A percentile compares a stretch with the other conserved stretches of the same genome.
Conservation (phyloP, 345 rosid species). For the Eucalyptus pauciflora region DNA sequence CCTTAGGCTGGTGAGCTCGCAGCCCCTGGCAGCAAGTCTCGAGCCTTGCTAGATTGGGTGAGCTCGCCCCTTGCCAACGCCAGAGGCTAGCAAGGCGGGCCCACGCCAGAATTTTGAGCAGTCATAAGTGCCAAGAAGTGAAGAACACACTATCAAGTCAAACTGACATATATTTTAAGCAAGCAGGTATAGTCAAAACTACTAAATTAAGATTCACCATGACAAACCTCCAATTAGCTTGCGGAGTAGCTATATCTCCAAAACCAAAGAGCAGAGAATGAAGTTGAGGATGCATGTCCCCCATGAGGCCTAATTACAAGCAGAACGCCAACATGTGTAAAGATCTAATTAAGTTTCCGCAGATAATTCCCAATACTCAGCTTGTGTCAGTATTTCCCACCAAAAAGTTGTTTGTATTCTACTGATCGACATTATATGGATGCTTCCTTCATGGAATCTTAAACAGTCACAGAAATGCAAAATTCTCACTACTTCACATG, state of each 20-base stretch:
- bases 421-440: constrained; percentile 1
- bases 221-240: not conserved
- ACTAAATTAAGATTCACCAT: not conserved
- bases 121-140: not conserved
- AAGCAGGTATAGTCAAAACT: not conserved
- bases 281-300: not conserved
- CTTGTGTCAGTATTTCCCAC: not conserved
- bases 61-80: too few species aligned
- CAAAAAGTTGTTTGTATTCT: not conserved
- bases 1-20: too few species aligned
- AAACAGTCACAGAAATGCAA: constrained; percentile 10
- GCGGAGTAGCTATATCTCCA: not conserved
- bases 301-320: not conserved
- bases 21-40: fast-evolving
- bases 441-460: constrained; percentile 5
- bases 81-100: not conserved
- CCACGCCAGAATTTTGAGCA: constrained; percentile 11
- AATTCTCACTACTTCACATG: not conserved
- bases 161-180: not conserved
- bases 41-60: too few species aligned
- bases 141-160: not conserved
- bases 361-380: not conserved
- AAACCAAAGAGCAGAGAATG: not conserved
- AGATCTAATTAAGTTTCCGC: not conserved
- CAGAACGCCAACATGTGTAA: not conserved